These are phyloP conservation scores for Ophiosphaerella korrae DNA, from an alignment of 2,329 filamentous ascomycete genomes.

Conservation along the genomic window DNA sequence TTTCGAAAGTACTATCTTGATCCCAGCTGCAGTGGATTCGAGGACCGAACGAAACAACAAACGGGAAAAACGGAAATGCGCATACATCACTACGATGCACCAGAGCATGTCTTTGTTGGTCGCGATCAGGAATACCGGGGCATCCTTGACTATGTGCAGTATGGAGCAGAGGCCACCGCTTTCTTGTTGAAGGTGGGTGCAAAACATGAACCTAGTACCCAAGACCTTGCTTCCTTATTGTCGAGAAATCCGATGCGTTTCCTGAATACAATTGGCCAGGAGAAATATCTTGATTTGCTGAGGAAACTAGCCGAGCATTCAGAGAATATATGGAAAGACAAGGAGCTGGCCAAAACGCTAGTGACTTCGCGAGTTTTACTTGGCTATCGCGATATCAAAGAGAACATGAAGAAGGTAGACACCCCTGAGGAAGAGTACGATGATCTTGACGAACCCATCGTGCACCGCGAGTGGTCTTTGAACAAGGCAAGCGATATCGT, in stretches of 20 bases:
- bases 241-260: slow-evolving; percentile 82
- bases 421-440: slow-evolving; percentile 49
- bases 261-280: slow-evolving; percentile 77
- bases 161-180: slow-evolving; percentile 82
- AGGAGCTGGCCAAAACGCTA: slow-evolving; percentile 76
- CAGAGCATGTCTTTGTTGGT: slow-evolving; percentile 81
- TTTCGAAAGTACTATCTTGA: slow-evolving; percentile 43
- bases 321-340: slow-evolving; percentile 74
- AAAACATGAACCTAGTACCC: slow-evolving; percentile 85
- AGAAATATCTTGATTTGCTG: slow-evolving; percentile 86
- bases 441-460: slow-evolving; percentile 52
- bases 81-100: slow-evolving; percentile 63
- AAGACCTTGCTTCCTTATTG: slow-evolving; percentile 83
- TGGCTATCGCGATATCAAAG: slow-evolving; percentile 75
- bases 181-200: slow-evolving; percentile 89
- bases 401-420: slow-evolving; percentile 55
- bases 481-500: slow-evolving; percentile 79
- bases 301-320: slow-evolving; percentile 79
- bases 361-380: slow-evolving; percentile 77
- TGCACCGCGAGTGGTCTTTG: slow-evolving; percentile 75
- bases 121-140: slow-evolving; percentile 74
- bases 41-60: slow-evolving; percentile 38
- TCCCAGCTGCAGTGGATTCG: slow-evolving; percentile 36
- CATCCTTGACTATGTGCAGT: slow-evolving; percentile 97
- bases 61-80: slow-evolving; percentile 45